Evolutionary conservation across 371 early-diverging fungal genomes (phyloP).

Genomic region (Mortierella sp.): DNA sequence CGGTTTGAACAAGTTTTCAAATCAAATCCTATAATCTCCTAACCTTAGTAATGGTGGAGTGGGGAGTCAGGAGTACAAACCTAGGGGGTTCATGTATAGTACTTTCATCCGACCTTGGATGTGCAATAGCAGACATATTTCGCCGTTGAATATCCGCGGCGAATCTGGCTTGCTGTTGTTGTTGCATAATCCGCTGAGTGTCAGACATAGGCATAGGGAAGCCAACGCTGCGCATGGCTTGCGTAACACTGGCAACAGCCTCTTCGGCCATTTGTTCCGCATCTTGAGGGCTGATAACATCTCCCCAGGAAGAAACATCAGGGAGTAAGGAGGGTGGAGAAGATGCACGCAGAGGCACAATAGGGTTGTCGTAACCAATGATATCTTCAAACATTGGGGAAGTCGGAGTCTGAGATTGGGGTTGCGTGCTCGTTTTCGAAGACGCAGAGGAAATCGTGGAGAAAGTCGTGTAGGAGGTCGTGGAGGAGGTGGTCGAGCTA

Average conservation of each 20-base stretch:
- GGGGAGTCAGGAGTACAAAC: too few species aligned
- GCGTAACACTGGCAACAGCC: conserved; percentile 50
- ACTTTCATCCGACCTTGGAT: conserved; percentile 25
- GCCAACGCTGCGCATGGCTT: conserved; percentile 52
- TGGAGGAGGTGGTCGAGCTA: conserved; percentile 45
- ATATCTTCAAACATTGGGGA: conserved; percentile 31
- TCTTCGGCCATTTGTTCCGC: conserved; percentile 55
- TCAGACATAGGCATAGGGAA: conserved; percentile 40
- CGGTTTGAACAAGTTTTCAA: too few species aligned
- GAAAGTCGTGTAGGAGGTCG: background rate
- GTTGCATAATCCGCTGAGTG: conserved; percentile 31
- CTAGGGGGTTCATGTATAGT: background rate
- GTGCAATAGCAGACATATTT: conserved; percentile 35
- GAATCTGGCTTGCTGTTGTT: conserved; percentile 38
- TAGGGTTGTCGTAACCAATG: conserved; percentile 21
- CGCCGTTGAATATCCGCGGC: conserved; percentile 36
- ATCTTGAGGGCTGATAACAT: conserved; percentile 17
- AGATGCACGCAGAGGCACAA: conserved; percentile 41
- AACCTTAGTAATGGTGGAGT: too few species aligned
- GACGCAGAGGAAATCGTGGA: background rate
- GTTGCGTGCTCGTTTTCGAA: background rate
- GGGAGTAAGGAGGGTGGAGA: conserved; percentile 31
- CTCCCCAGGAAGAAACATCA: conserved; percentile 34
- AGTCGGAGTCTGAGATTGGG: conserved; percentile 22
- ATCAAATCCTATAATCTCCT: too few species aligned